phyloP scores from a whole-genome alignment of 148 eudicot species.

The Dianthus caryophyllus region DNA sequence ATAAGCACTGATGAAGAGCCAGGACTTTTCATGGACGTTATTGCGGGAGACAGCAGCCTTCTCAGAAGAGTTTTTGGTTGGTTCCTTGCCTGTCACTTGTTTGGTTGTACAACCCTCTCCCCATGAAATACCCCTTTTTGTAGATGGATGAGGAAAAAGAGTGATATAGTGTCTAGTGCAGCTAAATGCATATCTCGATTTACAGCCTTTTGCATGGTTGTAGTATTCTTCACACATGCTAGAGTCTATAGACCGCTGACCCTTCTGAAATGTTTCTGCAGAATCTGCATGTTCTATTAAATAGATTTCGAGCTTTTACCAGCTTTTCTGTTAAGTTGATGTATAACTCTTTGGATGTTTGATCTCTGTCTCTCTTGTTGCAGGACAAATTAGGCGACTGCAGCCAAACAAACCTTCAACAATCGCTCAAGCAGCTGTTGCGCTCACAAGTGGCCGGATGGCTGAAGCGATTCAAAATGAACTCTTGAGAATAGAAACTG shows the following conservation, averaged over 20 bases:
- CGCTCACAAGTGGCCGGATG: conserved; percentile 78
- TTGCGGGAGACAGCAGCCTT: conserved; percentile 71
- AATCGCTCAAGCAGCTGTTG: conserved; percentile 87
- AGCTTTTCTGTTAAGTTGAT: neutral
- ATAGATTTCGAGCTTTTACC: neutral
- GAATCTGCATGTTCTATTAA: neutral
- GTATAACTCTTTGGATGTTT: neutral
- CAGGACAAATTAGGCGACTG: conserved; percentile 79
- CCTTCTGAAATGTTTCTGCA: neutral
- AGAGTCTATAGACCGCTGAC: neutral
- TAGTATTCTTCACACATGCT: neutral
- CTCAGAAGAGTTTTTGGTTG: conserved; percentile 85
- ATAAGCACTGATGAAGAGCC: conserved; percentile 45
- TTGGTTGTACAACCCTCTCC: conserved; percentile 3
- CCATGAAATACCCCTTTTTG: neutral
- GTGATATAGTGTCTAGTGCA: neutral
- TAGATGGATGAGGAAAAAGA: neutral
- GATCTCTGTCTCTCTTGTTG: conserved; percentile 7
- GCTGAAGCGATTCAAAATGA: conserved; percentile 49
- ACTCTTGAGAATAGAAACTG: conserved; percentile 55
- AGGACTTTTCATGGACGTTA: conserved; percentile 59
- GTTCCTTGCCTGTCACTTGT: conserved; percentile 23
- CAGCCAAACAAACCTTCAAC: conserved; percentile 87
- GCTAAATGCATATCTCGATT: neutral
- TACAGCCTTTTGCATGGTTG: neutral